A percentile compares a stretch with the other conserved stretches of the same genome.
These are phyloP conservation scores for Begonia loranthoides DNA, from an alignment of 306 rosid species.

Conservation along the genomic window DNA sequence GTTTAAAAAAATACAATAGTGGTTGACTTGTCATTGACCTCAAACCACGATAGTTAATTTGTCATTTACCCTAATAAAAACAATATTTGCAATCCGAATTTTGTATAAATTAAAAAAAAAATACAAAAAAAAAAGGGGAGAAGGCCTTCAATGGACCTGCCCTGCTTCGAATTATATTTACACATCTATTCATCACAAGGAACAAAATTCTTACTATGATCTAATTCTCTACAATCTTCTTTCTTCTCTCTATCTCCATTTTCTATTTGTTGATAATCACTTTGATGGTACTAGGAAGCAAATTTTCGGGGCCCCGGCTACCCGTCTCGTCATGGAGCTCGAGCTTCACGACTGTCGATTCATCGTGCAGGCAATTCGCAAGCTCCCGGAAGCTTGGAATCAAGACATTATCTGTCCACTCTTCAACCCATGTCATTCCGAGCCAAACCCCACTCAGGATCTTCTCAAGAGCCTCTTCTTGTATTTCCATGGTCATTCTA, in stretches of 20 bases:
- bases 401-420: conserved; percentile 63
- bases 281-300: conserved; percentile 47
- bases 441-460: conserved; percentile 71
- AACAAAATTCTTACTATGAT: background rate
- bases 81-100: too few relatives aligned
- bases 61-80: too few relatives aligned
- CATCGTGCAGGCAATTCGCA: conserved; percentile 26
- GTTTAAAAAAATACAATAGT: too few relatives aligned
- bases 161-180: background rate
- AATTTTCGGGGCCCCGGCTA: conserved; percentile 26
- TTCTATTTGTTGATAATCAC: conserved; percentile 19
- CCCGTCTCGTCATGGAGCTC: conserved; percentile 46
- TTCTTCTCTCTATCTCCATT: conserved; percentile 13
- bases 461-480: conserved; percentile 66
- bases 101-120: too few relatives aligned
- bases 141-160: too few relatives aligned
- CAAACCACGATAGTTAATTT: too few relatives aligned
- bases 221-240: conserved; percentile 1
- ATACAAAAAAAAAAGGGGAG: too few relatives aligned
- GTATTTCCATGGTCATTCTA: conserved; percentile 45
- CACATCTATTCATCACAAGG: background rate
- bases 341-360: conserved; percentile 47
- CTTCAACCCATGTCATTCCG: conserved; percentile 53
- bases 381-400: conserved; percentile 65
- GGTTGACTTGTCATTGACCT: too few relatives aligned